phyloP scores from a whole-genome alignment of 78 protist genomes.

The slime mould (Dictyostelium discoideum) region DNA sequence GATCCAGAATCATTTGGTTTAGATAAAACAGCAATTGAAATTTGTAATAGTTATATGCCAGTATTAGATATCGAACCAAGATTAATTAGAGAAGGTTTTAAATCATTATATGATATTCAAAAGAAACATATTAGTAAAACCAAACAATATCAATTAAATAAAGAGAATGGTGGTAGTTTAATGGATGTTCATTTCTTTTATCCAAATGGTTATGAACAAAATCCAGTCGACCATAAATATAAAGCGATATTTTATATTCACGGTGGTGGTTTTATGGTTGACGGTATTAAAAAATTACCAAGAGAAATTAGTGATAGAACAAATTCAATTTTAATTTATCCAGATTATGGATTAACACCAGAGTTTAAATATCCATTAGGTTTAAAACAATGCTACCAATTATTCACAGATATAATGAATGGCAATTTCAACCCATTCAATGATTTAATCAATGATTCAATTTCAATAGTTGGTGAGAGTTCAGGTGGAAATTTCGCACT shows the following conservation, averaged over 20 bases:
- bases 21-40: not conserved
- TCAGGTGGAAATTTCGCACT: constrained; percentile 13
- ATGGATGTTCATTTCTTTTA: not conserved
- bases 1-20: constrained; percentile 23
- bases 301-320: not conserved
- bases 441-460: not conserved
- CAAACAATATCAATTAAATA: not conserved
- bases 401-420: not conserved
- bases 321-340: not conserved
- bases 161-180: not conserved
- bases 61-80: not conserved
- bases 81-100: constrained; percentile 1
- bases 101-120: not conserved
- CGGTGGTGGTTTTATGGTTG: not conserved
- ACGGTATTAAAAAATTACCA: not conserved
- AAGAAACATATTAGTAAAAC: constrained; percentile 6
- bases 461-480: not conserved
- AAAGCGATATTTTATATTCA: not conserved
- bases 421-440: not conserved
- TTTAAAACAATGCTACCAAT: constrained; percentile 4
- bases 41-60: constrained; percentile 10
- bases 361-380: constrained; percentile 7
- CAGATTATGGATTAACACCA: constrained; percentile 12
- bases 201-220: not conserved
- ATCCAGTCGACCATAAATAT: not conserved